Evolutionary conservation across 2,329 filamentous ascomycete species (phyloP), one percentile per base, ranked within the genome.

Genomic region (Trichoderma cornu-damae): DNA sequence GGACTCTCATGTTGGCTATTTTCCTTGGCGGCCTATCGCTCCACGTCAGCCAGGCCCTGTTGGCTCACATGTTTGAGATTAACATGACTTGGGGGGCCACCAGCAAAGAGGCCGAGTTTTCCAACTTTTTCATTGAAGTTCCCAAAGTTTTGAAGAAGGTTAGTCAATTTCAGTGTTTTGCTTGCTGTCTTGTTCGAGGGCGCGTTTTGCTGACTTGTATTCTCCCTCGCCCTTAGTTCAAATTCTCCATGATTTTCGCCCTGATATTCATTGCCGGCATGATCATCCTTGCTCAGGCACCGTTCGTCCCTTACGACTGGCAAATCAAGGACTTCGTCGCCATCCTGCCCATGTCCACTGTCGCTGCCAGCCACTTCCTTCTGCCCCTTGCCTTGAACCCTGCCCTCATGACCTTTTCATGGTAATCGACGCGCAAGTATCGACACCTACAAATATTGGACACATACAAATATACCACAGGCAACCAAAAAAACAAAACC

Each of bases 11-110:
- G 72, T 77, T 93, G 47, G 86, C 86, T 60, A 86, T 94, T 69
- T 95, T 94, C 78, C 78, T 96, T 16, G 90, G 90, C 52, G 90
- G 90, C 37, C 78, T 94, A 49, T 89, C 85, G 1, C 80, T 95
- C 34, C 89, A 95, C 73, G 82, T 96, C 48, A 89, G 84, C 28
- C 87, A 92, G 69, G 90, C 90, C 1, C 77, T 96, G 32, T 73
- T 94, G 44, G 80, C 85, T 4, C 90, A 95, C 75, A 89, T 94
- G 82, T 89, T 94, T 69, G 84, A 89, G 73, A 84, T 93, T 68
- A 81, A 94, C 72, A 93, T 94, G 86, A 83, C 82, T 3, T 94
- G 90, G 90, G 89, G 89, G 50, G 85, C 89, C 1, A 95, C 90
- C 0, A 82, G 85, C 38, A 95, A 95, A 74, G 90, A 96, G 74